These are phyloP conservation scores for Acorus gramineus DNA, from an alignment of 106 monocot genomes.

Conservation along the genomic window DNA sequence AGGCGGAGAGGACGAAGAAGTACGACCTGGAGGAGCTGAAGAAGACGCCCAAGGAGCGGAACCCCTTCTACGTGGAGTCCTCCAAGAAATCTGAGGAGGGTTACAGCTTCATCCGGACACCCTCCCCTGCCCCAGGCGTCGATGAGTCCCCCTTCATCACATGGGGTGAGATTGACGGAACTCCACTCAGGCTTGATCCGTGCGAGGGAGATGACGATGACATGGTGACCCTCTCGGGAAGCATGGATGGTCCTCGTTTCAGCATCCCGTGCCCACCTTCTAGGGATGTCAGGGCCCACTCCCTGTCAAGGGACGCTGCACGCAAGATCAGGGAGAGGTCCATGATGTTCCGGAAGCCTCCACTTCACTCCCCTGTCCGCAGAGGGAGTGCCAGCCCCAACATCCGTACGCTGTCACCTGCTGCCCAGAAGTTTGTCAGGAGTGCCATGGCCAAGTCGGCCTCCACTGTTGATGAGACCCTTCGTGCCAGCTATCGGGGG, in stretches of 20 bases:
- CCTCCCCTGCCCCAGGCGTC: slow-evolving; percentile 79
- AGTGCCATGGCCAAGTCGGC: slow-evolving; percentile 88
- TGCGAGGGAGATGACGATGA: slow-evolving; percentile 38
- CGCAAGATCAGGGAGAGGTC: slow-evolving; percentile 64
- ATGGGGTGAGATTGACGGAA: slow-evolving; percentile 97
- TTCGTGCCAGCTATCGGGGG: slow-evolving; percentile 87
- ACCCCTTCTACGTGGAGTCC: slow-evolving; percentile 68
- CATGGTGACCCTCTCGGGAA: slow-evolving; percentile 20
- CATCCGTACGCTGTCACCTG: slow-evolving; percentile 69
- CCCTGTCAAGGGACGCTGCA: slow-evolving; percentile 80
- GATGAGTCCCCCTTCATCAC: slow-evolving; percentile 96
- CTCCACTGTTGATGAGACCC: slow-evolving; percentile 66
- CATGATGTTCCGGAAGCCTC: slow-evolving; percentile 70
- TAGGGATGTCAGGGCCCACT: slow-evolving; percentile 86
- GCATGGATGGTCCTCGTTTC: slow-evolving; percentile 58
- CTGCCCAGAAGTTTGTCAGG: slow-evolving; percentile 92
- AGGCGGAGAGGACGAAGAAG: slow-evolving; percentile 49
- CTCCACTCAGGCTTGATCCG: slow-evolving; percentile 72
- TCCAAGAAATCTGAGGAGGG: slow-evolving; percentile 65
- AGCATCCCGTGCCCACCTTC: slow-evolving; percentile 68
- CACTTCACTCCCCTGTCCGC: slow-evolving; percentile 72
- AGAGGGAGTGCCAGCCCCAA: slow-evolving; percentile 72
- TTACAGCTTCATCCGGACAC: slow-evolving; percentile 84
- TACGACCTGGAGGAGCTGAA: slow-evolving; percentile 94
- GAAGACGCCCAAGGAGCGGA: slow-evolving; percentile 42